A percentile compares a stretch with the other conserved stretches of the same genome.
Conservation (phyloP, 805 yeast genomes). For the Cyberlindnera saturnus region DNA sequence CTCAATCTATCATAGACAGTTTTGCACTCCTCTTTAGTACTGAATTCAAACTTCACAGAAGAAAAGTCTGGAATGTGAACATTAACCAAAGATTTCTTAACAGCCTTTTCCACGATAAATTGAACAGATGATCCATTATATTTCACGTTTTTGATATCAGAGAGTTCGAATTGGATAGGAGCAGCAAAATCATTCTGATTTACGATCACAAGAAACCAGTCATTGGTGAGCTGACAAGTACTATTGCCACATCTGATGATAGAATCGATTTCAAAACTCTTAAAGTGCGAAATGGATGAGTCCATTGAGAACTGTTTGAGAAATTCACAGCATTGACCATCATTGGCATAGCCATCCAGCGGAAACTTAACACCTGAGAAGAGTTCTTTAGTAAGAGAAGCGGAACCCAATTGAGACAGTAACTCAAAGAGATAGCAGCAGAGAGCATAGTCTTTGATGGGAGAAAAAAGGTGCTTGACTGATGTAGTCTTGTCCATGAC, state of each 20-base stretch:
- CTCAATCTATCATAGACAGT: background rate
- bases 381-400: background rate
- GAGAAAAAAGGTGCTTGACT: constrained; percentile 1
- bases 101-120: constrained; percentile 4
- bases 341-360: constrained; percentile 15
- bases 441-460: constrained; percentile 10
- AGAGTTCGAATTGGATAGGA: constrained; percentile 17
- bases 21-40: background rate
- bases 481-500: background rate
- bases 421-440: constrained; percentile 19
- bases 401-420: constrained; percentile 15
- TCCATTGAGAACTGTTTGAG: constrained; percentile 3
- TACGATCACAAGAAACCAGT: constrained; percentile 9
- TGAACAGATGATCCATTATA: background rate
- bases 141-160: constrained; percentile 3
- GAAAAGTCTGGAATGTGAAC: constrained; percentile 2
- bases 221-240: constrained; percentile 10
- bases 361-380: constrained; percentile 2
- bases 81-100: constrained; percentile 11
- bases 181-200: constrained; percentile 14
- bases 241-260: constrained; percentile 5
- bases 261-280: constrained; percentile 5
- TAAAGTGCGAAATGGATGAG: constrained; percentile 6
- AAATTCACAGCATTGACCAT: constrained; percentile 11
- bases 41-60: constrained; percentile 7